Conservation (phyloP, 306 rosid species). For the Betula pendula region DNA sequence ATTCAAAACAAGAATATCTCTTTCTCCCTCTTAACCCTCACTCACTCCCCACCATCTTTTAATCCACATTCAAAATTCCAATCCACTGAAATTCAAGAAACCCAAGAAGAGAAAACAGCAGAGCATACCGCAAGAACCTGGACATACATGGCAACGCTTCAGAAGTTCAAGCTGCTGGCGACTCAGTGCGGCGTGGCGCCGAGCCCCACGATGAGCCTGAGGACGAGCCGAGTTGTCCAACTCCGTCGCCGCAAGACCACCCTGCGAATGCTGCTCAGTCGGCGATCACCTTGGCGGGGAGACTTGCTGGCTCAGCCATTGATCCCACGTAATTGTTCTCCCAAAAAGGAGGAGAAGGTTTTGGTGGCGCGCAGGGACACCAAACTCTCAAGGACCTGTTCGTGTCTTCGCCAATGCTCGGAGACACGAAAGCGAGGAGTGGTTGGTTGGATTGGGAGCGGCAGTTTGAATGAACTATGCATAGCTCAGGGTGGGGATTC, state of each 20-base stretch:
- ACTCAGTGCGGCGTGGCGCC: slow-evolving; percentile 69
- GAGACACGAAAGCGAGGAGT: slow-evolving; percentile 9
- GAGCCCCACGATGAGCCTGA: slow-evolving; percentile 76
- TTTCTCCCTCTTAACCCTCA: slow-evolving; percentile 22
- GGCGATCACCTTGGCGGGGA: slow-evolving; percentile 40
- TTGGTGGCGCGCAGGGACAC: slow-evolving; percentile 37
- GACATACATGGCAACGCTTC: slow-evolving; percentile 63
- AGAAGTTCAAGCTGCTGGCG: slow-evolving; percentile 75
- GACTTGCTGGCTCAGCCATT: slow-evolving; percentile 32
- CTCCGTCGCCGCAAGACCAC: slow-evolving; percentile 73
- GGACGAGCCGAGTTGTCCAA: slow-evolving; percentile 67
- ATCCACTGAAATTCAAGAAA: slow-evolving; percentile 23
- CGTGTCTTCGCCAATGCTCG: slow-evolving; percentile 62
- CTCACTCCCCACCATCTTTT: slow-evolving; percentile 33
- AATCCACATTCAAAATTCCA: slow-evolving; percentile 52
- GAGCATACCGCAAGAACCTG: too few relatives aligned
- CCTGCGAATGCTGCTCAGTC: slow-evolving; percentile 54
- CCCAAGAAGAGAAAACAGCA: neutral
- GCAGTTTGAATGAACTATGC: neutral
- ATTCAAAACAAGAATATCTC: slow-evolving; percentile 51
- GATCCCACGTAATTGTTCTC: slow-evolving; percentile 11
- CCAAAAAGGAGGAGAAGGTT: slow-evolving; percentile 28
- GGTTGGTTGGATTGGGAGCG: slow-evolving; percentile 14
- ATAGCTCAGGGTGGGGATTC: too few relatives aligned
- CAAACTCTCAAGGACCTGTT: slow-evolving; percentile 65